A percentile compares a stretch with the other conserved stretches of the same genome.
These are phyloP conservation scores for Phaeosphaeria sp. DNA, from an alignment of 2,329 filamentous ascomycete genomes.

Conservation along the genomic window DNA sequence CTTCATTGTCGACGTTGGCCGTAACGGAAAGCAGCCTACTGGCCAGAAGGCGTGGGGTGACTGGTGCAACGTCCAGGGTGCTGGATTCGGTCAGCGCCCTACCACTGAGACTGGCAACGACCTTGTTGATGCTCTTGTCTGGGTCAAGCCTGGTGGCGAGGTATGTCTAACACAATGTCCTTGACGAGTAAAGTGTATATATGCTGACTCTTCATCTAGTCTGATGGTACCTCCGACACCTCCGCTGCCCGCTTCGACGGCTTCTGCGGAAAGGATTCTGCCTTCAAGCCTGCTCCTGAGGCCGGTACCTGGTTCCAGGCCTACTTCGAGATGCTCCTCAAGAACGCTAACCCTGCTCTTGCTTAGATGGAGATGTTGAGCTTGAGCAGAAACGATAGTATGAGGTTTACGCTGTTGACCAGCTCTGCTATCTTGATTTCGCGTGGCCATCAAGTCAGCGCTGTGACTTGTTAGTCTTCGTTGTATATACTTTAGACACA, in stretches of 20 bases:
- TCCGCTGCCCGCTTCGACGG: constrained; percentile 60
- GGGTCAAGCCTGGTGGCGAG: constrained; percentile 72
- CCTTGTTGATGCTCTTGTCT: constrained; percentile 71
- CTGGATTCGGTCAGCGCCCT: constrained; percentile 71
- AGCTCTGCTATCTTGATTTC: not conserved
- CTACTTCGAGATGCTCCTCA: constrained; percentile 46
- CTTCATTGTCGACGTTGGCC: constrained; percentile 62
- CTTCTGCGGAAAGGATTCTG: constrained; percentile 61
- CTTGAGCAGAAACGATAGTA: not conserved
- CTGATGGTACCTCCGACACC: constrained; percentile 54
- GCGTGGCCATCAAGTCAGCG: not conserved
- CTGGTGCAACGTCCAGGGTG: constrained; percentile 71
- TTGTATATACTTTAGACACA: constrained; percentile 2
- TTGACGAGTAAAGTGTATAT: constrained; percentile 1
- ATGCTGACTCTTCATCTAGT: constrained; percentile 12
- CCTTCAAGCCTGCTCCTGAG: constrained; percentile 71
- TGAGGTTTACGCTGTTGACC: not conserved
- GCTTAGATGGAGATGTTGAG: constrained; percentile 11
- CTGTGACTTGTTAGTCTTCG: not conserved
- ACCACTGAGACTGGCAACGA: constrained; percentile 66
- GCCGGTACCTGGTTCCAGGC: constrained; percentile 72
- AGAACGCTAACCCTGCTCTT: constrained; percentile 44
- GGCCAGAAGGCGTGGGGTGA: constrained; percentile 65
- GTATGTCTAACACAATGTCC: constrained; percentile 10
- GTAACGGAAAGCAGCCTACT: constrained; percentile 68